Conservation (phyloP, 768 basidiomycete genomes). For the Tricholoma sp. region DNA sequence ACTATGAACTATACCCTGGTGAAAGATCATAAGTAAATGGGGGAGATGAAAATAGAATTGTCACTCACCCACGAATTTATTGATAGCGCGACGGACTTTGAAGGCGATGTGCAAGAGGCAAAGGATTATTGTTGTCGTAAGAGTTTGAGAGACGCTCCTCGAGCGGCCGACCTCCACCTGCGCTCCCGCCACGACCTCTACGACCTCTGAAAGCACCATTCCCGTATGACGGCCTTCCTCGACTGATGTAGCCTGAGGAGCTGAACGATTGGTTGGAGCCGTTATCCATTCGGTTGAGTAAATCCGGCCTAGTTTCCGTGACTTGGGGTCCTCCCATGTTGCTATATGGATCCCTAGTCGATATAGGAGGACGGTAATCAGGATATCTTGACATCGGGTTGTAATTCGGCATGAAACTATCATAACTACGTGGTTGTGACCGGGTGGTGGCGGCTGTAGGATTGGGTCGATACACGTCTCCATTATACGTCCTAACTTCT, state of each 20-base stretch:
- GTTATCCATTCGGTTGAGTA: constrained; percentile 2
- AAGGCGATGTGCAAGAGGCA: constrained; percentile 6
- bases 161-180: constrained; percentile 11
- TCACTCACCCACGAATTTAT: neutral
- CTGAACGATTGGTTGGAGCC: neutral
- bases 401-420: neutral
- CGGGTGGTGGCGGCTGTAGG: neutral
- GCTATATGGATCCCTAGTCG: neutral
- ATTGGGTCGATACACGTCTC: constrained; percentile 12
- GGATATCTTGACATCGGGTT: neutral
- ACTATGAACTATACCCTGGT: neutral
- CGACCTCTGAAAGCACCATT: constrained; percentile 11
- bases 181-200: constrained; percentile 12
- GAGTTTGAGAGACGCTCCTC: constrained; percentile 21
- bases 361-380: neutral
- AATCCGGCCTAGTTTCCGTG: neutral
- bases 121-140: neutral
- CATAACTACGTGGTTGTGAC: neutral
- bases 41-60: neutral
- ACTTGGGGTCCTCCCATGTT: constrained; percentile 1
- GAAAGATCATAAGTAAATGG: neutral
- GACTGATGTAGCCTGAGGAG: neutral
- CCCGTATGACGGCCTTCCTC: neutral
- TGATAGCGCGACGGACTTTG: constrained; percentile 3
- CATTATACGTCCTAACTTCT: constrained; percentile 1